Base-by-base conservation (phyloP, 2,329 filamentous ascomycete species). In the Reticulascus tulasneorum region DNA sequence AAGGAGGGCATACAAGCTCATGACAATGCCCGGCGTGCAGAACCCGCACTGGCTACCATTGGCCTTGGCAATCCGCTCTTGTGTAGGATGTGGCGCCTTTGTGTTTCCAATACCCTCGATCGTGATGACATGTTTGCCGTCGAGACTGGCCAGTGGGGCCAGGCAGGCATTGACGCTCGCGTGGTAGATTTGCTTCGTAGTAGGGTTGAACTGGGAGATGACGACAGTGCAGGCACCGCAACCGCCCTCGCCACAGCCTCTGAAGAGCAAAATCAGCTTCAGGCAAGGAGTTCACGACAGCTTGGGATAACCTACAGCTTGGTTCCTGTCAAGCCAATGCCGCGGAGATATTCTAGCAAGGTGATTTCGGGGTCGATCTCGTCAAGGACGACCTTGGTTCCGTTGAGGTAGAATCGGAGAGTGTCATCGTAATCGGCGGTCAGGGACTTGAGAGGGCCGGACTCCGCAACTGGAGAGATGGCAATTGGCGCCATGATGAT, bases 101-200 rank as follows among this genome's bases (percentile, higher is more conserved):
- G 86, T 82, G 57, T 84, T 86, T 9, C 93, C 93, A 52, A 98
- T 96, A 7, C 93, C 93, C 63, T 98, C 93, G 25, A 98, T 83
- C 4, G 93, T 98, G 56, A 98, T 90, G 54, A 97, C 88, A 74
- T 98, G 93, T 60, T 98, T 98, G 28, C 93, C 93, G 59, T 97
- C 93, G 27, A 97, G 77, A 52, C 89, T 94, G 48, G 89, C 86
- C 29, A 98, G 73, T 7, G 93, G 93, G 9, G 93, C 91, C 34
- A 98, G 71, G 58, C 93, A 98, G 26, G 93, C 93, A 58, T 98
- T 98, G 41, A 97, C 87, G 35, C 87, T 94, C 38, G 93, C 93
- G 69, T 98, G 91, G 56, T 97, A 97, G 50, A 97, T 86, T 58
- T 86, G 77, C 53, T 86, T 86, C 6, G 90, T 96, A 4, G 88